Base-by-base conservation (phyloP, 352 stramenopile genomes). In the Thraustochytrium striatum region DNA sequence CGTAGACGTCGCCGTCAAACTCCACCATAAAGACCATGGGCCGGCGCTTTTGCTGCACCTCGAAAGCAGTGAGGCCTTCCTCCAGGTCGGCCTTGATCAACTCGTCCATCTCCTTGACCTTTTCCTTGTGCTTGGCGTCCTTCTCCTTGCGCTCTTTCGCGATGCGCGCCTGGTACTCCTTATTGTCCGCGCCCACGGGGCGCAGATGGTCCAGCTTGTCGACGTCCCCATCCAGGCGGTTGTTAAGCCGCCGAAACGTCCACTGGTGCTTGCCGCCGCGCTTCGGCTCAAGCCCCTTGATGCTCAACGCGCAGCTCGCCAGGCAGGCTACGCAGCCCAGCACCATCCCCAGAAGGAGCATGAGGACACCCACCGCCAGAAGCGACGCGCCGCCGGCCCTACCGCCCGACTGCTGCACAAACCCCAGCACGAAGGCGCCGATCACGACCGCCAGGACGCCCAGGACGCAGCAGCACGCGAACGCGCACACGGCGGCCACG, bases 1-100 rank as follows among this genome's bases (percentile, higher is more conserved):
- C 58, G 55, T 80, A 59, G 36, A 80, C 57, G 33, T 80, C 70
- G 21, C 70, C 70, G 32, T 80, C 55, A 75, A 80, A 80, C 28
- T 65, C 35, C 16, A 80, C 79, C 32, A 65, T 59, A 47, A 80
- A 80, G 28, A 69, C 28, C 19, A 38, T 73, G 28, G 70, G 70
- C 25, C 70, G 38, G 21, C 55, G 16, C 21, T 47, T 52, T 25
- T 80, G 47, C 47, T 75, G 65, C 7, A 75, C 25, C 8, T 30
- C 65, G n/a, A 32, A 13, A 19, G 65, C 44, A 28, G 65, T 75
- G 5, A 75, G 65, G 3, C 65, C 65, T 7, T 3, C 21, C 36
- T 75, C 65, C 8, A 75, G 47, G 52, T 75, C 65, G 8, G 16
- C 50, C 19, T 72, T 8, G 19, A 75, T 7, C 11, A 3, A 61